Base-by-base conservation (phyloP, 1,284 basidiomycete species). In the Ceratobasidium sp. region DNA sequence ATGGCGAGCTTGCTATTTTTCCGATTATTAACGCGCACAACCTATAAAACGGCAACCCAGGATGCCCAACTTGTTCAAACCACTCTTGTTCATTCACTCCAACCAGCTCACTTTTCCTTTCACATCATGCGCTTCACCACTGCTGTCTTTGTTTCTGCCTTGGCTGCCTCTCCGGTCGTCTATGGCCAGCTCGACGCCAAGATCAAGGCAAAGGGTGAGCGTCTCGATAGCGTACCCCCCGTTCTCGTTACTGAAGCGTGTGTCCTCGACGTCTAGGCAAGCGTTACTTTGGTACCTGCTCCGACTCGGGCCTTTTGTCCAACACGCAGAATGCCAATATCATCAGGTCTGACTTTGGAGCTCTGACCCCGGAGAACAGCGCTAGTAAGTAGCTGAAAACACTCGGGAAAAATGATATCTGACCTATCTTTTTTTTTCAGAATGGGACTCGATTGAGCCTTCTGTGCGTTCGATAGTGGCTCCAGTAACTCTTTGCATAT, bases 201-300 rank as follows among this genome's bases (percentile, higher is more conserved):
- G 76, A 77, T 77, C 18, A 77, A 77, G 66, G 76, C 76, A 16
- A 77, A 77, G 48, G 76, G 76, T 44, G 33, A 69, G 66, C 18
- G 20, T 16, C 20, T 6, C 18, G 14, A 20, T 6, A n/a, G 10
- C 23, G 52, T 8, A 2, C 3, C 12, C 14, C n/a, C 35, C 8
- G 23, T 41, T 23, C 35, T 54, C 18, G 20, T 16, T n/a, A 12
- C 64, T 66, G 16, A 27, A 38, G 14, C 23, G 23, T 41, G 54
- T 23, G 27, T 44, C 4, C 4, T n/a, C 5, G n/a, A 46, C 4
- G 16, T 48, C 20, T 69, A 59, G 77, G 77, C 55, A 78, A 78
- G 59, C 44, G 52, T 14, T 78, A 78, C 48, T 78, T 78, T 18
- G 77, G 77, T 18, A 65, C 68, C 0, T 65, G 59, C 62, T 27